Evolutionary conservation across 1,139 yeast genomes (phyloP).

Genomic region (Suhomyces maxii): DNA sequence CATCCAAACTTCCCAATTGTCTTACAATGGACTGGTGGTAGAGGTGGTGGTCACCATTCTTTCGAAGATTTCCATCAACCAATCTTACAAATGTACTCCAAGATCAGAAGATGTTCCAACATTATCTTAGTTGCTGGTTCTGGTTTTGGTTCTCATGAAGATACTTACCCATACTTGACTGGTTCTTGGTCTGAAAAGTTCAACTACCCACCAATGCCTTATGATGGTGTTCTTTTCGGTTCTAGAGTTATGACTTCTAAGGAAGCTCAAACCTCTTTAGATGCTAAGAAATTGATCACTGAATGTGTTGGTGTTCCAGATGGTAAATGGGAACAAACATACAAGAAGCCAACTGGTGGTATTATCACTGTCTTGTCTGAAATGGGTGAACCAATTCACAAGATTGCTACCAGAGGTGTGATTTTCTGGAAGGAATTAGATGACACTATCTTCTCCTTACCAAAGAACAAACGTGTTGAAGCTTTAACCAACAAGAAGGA

Average conservation of each 20-base stretch:
- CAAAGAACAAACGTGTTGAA: constrained; percentile 84
- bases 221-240: constrained; percentile 95
- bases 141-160: constrained; percentile 96
- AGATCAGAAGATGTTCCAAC: constrained; percentile 88
- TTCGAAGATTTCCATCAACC: constrained; percentile 99
- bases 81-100: constrained; percentile 89
- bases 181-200: constrained; percentile 90
- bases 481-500: constrained; percentile 82
- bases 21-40: constrained; percentile 99
- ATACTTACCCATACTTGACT: constrained; percentile 94
- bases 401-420: constrained; percentile 97
- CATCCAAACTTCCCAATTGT: constrained; percentile 96
- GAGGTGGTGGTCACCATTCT: constrained; percentile 99
- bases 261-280: constrained; percentile 93
- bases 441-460: constrained; percentile 85
- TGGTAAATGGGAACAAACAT: constrained; percentile 87
- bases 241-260: constrained; percentile 97
- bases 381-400: constrained; percentile 99
- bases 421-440: constrained; percentile 96
- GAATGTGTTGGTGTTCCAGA: constrained; percentile 89
- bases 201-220: constrained; percentile 98
- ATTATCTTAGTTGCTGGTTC: constrained; percentile 94
- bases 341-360: constrained; percentile 96
- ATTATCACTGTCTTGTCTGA: constrained; percentile 93
- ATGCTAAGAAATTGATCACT: constrained; percentile 90